Percentiles rank a stretch among this genome's conserved stretches.
Evolutionary conservation across 495 filamentous ascomycete species (phyloP).

Genomic region (Lasiosphaeria miniovina): DNA sequence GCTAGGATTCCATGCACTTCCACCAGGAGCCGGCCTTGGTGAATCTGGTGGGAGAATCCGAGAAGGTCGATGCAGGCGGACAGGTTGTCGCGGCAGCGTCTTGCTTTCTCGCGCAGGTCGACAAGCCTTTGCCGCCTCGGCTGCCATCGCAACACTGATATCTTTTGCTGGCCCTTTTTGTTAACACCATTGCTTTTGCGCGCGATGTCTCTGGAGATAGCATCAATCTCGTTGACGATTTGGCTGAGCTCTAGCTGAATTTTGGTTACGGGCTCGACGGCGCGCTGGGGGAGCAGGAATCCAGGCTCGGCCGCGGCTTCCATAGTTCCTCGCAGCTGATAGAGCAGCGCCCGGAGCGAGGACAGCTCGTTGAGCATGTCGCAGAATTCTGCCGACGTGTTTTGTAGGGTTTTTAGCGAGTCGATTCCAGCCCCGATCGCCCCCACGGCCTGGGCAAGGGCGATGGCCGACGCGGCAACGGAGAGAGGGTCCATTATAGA

Average conservation of each 20-base stretch:
- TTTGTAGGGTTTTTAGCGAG: not conserved
- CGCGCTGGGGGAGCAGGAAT: not conserved
- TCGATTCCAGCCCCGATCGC: not conserved
- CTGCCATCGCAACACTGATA: not conserved
- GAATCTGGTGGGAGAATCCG: not conserved
- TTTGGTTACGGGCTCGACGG: not conserved
- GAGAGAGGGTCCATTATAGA: slow-evolving; percentile 2
- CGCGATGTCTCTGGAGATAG: not conserved
- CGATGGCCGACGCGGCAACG: not conserved
- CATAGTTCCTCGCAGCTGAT: slow-evolving; percentile 1
- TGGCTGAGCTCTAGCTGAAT: not conserved
- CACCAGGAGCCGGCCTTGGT: not conserved
- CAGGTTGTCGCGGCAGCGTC: slow-evolving; percentile 1
- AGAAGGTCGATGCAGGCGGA: not conserved
- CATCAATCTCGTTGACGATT: slow-evolving; percentile 4
- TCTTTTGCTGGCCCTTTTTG: not conserved
- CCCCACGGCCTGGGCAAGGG: not conserved
- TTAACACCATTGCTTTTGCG: not conserved
- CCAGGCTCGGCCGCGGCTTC: not conserved
- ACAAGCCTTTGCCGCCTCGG: not conserved
- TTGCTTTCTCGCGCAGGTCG: slow-evolving; percentile 1
- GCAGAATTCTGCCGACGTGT: not conserved
- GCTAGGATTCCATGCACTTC: not conserved
- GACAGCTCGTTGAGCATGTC: slow-evolving; percentile 5
- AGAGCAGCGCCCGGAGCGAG: not conserved